phyloP scores from a whole-genome alignment of 2,329 filamentous ascomycete genomes.

The Aspergillus sp. region DNA sequence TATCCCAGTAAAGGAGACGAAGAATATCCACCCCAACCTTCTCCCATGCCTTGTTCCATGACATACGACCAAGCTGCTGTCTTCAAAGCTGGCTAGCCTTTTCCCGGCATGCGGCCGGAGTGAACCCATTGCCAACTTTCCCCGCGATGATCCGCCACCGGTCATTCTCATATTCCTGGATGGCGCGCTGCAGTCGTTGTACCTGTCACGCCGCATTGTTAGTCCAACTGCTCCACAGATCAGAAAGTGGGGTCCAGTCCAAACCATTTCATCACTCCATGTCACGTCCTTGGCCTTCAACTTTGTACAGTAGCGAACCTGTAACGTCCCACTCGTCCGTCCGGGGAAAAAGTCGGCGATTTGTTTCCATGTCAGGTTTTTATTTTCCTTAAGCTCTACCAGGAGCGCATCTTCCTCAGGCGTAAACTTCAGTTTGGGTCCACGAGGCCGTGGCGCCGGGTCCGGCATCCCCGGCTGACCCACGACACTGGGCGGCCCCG shows the following conservation, averaged over 20 bases:
- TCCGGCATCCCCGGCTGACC: constrained; percentile 83
- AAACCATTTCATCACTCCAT: constrained; percentile 90
- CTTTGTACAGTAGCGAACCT: constrained; percentile 94
- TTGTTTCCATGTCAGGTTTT: constrained; percentile 94
- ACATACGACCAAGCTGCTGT: neutral
- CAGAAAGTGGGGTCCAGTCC: neutral
- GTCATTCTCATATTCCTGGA: constrained; percentile 54
- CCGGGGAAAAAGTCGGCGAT: constrained; percentile 96
- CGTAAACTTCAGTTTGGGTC: constrained; percentile 91
- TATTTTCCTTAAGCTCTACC: constrained; percentile 89
- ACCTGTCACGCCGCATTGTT: constrained; percentile 25
- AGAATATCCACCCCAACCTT: neutral
- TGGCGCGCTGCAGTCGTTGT: constrained; percentile 37
- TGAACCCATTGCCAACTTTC: constrained; percentile 88
- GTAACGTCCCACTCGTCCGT: constrained; percentile 81
- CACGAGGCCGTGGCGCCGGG: constrained; percentile 75
- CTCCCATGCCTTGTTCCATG: neutral
- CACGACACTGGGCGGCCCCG: constrained; percentile 76
- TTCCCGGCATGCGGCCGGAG: constrained; percentile 80
- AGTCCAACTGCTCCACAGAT: constrained; percentile 2
- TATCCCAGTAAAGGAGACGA: too few relatives aligned
- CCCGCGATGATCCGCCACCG: constrained; percentile 90
- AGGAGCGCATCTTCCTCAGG: constrained; percentile 85
- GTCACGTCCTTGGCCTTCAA: constrained; percentile 89
- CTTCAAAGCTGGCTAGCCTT: constrained; percentile 48